Base-by-base conservation (phyloP, 116 monocot species). In the Cymodocea nodosa region DNA sequence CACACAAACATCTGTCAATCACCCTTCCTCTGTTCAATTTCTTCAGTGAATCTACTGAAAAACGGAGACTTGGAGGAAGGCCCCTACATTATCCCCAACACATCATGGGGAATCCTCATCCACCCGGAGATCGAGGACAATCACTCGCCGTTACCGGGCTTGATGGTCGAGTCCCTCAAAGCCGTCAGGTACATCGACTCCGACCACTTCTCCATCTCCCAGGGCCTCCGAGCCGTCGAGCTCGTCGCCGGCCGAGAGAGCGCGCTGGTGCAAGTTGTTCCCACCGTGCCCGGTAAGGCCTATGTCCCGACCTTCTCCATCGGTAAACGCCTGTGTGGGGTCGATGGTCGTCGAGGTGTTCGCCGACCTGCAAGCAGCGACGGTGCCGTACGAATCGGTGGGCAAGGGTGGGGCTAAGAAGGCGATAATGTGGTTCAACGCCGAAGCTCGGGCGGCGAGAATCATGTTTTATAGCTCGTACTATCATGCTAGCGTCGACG, bases 231-330 rank as follows among this genome's bases (percentile, higher is more conserved):
- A 12, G 94, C 94, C 0, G 75, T 94, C 17, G 94, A 89, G 81
- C 80, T 94, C 0, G 58, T 94, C 5, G 89, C 84, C 1, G 94
- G 94, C 6, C 65, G 68, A 69, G 94, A 94, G 74, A 82, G 94
- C 60, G 81, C 76, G 4, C 37, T 94, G n/a, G 69, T 78, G 15
- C 94, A 94, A 73, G 75, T 82, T 15, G 76, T 64, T 12, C 76
- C 72, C 19, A 89, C 89, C 24, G 25, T 80, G 6, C 64, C 74
- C 0, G 83, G 82, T 23, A 70, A 72, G 54, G 3, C 9, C 35
- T 89, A 93, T 66, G 71, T 70, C 5, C 82, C 89, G 5, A 73
- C 81, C 12, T 93, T 93, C 74, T 20, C 82, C 23, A 76, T 89
- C 5, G 89, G 93, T 34, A 89, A 84, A 93, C 56, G 63, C 79